Percentiles rank a stretch among this genome's conserved stretches.
phyloP scores from a whole-genome alignment of 139 green algal species.

The Astrephomene gubernaculifera region DNA sequence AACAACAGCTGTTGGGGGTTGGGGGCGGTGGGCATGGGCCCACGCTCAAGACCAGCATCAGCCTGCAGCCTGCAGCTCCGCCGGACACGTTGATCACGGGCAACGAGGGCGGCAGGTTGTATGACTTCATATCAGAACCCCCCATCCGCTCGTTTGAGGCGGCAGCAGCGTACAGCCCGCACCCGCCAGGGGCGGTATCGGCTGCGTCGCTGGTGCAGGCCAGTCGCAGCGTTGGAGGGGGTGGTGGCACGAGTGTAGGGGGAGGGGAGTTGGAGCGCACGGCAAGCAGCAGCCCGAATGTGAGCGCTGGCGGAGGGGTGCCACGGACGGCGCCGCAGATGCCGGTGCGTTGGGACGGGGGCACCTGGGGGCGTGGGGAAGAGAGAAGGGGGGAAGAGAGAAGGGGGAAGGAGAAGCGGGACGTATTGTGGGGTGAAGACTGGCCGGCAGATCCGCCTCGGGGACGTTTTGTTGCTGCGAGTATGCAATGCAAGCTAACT shows the following conservation, averaged over 20 bases:
- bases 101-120: not conserved
- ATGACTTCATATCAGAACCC: slow-evolving; percentile 39
- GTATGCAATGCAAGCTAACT: no score
- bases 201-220: slow-evolving; percentile 1
- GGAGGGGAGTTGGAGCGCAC: not conserved
- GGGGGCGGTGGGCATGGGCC: no score
- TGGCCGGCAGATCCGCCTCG: no score
- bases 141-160: not conserved
- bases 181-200: slow-evolving; percentile 1
- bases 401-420: no score
- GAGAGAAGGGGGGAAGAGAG: no score
- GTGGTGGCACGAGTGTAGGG: no score
- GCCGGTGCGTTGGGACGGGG: no score
- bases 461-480: no score
- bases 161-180: not conserved
- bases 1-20: no score
- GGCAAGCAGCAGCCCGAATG: not conserved
- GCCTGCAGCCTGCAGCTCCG: not conserved
- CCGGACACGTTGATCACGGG: not conserved
- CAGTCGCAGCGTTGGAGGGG: no score
- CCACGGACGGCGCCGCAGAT: not conserved
- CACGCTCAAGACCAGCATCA: slow-evolving; percentile 14
- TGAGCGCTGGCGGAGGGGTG: not conserved
- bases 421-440: no score
- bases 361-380: no score